phyloP scores from a whole-genome alignment of 371 early-diverging fungal species.

The Rhizomucor miehei region DNA sequence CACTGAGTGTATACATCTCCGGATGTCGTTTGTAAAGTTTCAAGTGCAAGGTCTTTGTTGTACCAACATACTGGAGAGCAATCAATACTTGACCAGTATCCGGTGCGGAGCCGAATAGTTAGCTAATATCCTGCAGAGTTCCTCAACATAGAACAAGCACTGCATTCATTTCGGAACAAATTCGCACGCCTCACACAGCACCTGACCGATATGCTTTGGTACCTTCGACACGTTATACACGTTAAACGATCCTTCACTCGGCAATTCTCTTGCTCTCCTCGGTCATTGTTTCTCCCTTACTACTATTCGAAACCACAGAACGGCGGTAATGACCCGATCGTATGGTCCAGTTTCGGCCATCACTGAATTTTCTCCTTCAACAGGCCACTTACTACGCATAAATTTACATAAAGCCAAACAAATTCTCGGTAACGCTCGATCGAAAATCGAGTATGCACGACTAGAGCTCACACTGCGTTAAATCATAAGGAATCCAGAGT shows the following conservation, averaged over 20 bases:
- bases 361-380: neutral
- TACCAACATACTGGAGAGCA: too few relatives aligned
- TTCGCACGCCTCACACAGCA: too few relatives aligned
- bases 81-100: too few relatives aligned
- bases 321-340: neutral
- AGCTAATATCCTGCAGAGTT: too few relatives aligned
- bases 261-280: neutral
- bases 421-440: conserved; percentile 12
- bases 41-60: too few relatives aligned
- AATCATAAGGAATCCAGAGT: conserved; percentile 19
- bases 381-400: conserved; percentile 19
- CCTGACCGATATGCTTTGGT: too few relatives aligned
- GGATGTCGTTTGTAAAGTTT: too few relatives aligned
- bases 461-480: neutral
- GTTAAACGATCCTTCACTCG: neutral
- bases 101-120: too few relatives aligned
- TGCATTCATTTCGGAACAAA: too few relatives aligned
- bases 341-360: neutral
- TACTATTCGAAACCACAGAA: neutral
- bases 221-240: too few relatives aligned
- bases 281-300: neutral
- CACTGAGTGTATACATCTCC: too few relatives aligned
- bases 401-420: conserved; percentile 18
- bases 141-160: too few relatives aligned
- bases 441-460: neutral